Percentiles rank a stretch among this genome's conserved stretches.
phyloP scores from a whole-genome alignment of 2,329 filamentous ascomycete species.

The Acrodontium crateriforme region DNA sequence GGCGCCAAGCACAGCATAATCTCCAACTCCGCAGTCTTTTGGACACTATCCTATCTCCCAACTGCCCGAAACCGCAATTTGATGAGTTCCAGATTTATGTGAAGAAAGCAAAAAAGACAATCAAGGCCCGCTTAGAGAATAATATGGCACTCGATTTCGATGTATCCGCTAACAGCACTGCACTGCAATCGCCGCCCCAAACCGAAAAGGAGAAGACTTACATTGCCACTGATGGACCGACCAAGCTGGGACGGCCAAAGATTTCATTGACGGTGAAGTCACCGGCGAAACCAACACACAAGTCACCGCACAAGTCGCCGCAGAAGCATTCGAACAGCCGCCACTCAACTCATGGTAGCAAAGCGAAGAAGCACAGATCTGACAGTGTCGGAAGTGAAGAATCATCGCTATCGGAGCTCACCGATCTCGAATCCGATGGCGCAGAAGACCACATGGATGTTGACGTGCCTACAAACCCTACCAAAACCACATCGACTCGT shows the following conservation, averaged over 20 bases:
- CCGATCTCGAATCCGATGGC: slow-evolving; percentile 22
- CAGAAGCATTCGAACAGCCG: slow-evolving; percentile 4
- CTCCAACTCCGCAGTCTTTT: slow-evolving; percentile 26
- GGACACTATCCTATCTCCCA: slow-evolving; percentile 29
- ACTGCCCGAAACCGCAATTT: slow-evolving; percentile 26
- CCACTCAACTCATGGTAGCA: slow-evolving; percentile 12
- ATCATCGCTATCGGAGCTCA: slow-evolving; percentile 16
- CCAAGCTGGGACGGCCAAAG: slow-evolving; percentile 11
- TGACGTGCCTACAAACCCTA: slow-evolving; percentile 9
- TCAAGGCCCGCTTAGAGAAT: slow-evolving; percentile 15
- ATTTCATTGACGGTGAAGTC: slow-evolving; percentile 20
- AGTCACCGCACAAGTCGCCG: slow-evolving; percentile 8
- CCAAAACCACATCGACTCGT: slow-evolving; percentile 12
- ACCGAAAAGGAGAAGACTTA: background rate
- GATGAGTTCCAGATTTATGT: slow-evolving; percentile 29
- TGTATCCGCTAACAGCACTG: slow-evolving; percentile 14
- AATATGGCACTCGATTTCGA: slow-evolving; percentile 22
- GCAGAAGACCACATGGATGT: slow-evolving; percentile 16
- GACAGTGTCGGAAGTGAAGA: slow-evolving; percentile 13
- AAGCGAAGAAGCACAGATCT: slow-evolving; percentile 12
- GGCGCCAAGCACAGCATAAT: slow-evolving; percentile 27
- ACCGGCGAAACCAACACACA: slow-evolving; percentile 8
- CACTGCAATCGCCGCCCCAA: background rate
- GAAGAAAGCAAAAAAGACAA: slow-evolving; percentile 28
- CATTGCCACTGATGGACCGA: slow-evolving; percentile 16